phyloP scores from a whole-genome alignment of 2,329 filamentous ascomycete genomes.

The Colletotrichum camelliae region DNA sequence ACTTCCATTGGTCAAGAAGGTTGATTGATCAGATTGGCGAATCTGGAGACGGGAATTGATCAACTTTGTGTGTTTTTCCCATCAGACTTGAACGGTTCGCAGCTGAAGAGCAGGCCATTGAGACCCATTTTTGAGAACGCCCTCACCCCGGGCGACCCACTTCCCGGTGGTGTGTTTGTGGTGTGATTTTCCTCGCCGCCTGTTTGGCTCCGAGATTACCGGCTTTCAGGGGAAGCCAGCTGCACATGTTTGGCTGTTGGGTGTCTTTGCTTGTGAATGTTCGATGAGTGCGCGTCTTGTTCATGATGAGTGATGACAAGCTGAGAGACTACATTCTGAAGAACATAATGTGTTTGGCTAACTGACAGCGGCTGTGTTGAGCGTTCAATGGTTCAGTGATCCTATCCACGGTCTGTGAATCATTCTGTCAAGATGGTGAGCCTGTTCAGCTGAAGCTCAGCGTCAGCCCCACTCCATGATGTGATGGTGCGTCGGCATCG shows the following conservation, averaged over 20 bases:
- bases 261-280: neutral
- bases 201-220: slow-evolving; percentile 7
- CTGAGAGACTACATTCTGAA: neutral
- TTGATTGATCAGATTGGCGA: slow-evolving; percentile 1
- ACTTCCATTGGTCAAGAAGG: neutral
- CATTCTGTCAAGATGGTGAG: neutral
- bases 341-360: neutral
- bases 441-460: neutral
- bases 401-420: neutral
- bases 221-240: neutral
- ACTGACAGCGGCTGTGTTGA: neutral
- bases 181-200: slow-evolving; percentile 11
- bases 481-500: neutral
- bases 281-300: neutral
- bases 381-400: neutral
- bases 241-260: neutral
- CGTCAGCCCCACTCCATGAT: neutral
- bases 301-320: neutral
- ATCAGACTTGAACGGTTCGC: neutral
- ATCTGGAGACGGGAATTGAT: slow-evolving; percentile 1
- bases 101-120: neutral
- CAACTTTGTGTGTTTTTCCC: neutral
- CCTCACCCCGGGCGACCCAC: slow-evolving; percentile 14
- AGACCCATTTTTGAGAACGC: neutral
- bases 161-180: slow-evolving; percentile 20